Conservation (phyloP, 2,329 filamentous ascomycete genomes). For the Amylocarpus encephaloides region DNA sequence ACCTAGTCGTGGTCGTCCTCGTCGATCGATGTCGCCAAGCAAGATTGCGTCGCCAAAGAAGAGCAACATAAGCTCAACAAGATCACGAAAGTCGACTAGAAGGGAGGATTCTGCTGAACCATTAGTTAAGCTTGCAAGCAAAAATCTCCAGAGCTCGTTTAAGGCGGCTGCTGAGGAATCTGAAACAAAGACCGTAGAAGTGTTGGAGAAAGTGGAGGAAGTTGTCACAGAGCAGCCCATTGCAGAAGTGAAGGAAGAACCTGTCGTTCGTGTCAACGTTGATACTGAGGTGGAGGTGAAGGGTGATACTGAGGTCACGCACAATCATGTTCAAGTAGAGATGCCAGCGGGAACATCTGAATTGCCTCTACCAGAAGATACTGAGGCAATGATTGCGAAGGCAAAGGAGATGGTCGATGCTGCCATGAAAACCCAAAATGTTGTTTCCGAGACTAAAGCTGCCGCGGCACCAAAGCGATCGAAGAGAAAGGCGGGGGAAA, state of each 20-base stretch:
- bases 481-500: slow-evolving; percentile 71
- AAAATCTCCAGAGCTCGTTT: slow-evolving; percentile 41
- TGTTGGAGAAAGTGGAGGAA: slow-evolving; percentile 10
- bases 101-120: slow-evolving; percentile 38
- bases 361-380: slow-evolving; percentile 68
- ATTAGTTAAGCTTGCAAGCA: slow-evolving; percentile 41
- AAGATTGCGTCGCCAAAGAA: slow-evolving; percentile 43
- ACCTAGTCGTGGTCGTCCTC: slow-evolving; percentile 39
- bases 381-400: slow-evolving; percentile 75
- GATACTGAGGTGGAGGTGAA: slow-evolving; percentile 53
- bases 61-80: slow-evolving; percentile 18
- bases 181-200: not conserved
- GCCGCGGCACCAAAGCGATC: slow-evolving; percentile 35
- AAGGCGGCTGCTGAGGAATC: slow-evolving; percentile 35
- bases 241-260: slow-evolving; percentile 39
- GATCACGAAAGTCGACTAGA: slow-evolving; percentile 41
- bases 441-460: slow-evolving; percentile 6
- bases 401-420: slow-evolving; percentile 84
- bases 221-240: slow-evolving; percentile 15
- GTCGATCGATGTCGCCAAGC: slow-evolving; percentile 53
- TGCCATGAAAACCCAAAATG: slow-evolving; percentile 43
- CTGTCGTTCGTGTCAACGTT: slow-evolving; percentile 62
- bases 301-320: slow-evolving; percentile 59
- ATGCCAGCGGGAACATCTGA: slow-evolving; percentile 62
- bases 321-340: slow-evolving; percentile 69